Evolutionary conservation across 495 filamentous ascomycete species (phyloP).

Genomic region (Alectoria sarmentosa): DNA sequence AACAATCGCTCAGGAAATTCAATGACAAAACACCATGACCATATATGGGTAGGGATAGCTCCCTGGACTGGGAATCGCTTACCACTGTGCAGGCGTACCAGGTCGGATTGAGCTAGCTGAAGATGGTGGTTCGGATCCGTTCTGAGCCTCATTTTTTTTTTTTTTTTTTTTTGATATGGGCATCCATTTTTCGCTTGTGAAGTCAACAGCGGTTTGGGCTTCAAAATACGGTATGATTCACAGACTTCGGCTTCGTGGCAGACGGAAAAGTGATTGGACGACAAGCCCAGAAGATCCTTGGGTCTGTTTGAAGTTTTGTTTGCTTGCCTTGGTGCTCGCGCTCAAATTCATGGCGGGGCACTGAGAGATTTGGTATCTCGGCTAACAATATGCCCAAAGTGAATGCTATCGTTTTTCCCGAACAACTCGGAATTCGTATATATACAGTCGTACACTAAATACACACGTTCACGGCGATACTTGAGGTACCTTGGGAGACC

Average conservation of each 20-base stretch:
- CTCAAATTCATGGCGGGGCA: background rate
- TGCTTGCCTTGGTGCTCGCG: background rate
- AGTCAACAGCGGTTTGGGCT: background rate
- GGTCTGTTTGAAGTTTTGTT: background rate
- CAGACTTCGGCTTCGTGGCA: background rate
- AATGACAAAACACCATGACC: constrained; percentile 3
- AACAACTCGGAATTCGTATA: background rate
- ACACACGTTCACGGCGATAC: background rate
- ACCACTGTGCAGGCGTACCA: no score
- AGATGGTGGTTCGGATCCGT: constrained; percentile 4
- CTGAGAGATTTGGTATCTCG: background rate
- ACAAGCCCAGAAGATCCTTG: background rate
- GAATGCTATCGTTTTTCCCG: background rate
- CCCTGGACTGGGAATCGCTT: background rate
- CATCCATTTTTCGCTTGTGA: background rate
- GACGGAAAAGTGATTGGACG: background rate
- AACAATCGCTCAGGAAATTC: constrained; percentile 7
- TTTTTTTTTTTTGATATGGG: background rate
- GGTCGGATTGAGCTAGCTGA: no score
- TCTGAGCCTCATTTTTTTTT: constrained; percentile 1
- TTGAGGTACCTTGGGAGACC: background rate
- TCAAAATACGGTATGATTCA: background rate
- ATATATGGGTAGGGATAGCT: background rate
- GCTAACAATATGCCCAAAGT: background rate
- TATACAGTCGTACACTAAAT: background rate